A percentile compares a stretch with the other conserved stretches of the same genome.
phyloP scores from a whole-genome alignment of 2,329 filamentous ascomycete species.

The Ambrosiella xylebori region DNA sequence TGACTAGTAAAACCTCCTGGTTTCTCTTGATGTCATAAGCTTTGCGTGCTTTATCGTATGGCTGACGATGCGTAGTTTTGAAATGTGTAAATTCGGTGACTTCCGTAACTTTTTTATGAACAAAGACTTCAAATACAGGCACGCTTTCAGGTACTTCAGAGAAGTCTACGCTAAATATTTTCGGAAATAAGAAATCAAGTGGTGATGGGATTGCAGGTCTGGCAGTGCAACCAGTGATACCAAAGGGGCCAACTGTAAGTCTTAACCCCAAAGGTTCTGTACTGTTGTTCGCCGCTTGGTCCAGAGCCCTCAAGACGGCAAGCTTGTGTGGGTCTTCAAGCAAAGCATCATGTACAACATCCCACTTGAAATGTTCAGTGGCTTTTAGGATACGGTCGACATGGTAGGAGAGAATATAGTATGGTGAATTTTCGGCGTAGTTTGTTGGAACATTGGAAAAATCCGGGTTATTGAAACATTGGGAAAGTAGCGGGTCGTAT shows the following conservation, averaged over 20 bases:
- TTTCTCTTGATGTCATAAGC: slow-evolving; percentile 18
- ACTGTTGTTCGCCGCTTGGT: background rate
- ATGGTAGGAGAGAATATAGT: slow-evolving; percentile 69
- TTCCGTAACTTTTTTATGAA: slow-evolving; percentile 26
- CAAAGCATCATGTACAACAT: slow-evolving; percentile 24
- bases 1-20: slow-evolving; percentile 59
- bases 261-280: slow-evolving; percentile 15
- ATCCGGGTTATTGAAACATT: slow-evolving; percentile 23
- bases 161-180: background rate
- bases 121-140: slow-evolving; percentile 29
- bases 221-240: background rate
- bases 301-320: slow-evolving; percentile 16
- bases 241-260: slow-evolving; percentile 14
- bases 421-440: slow-evolving; percentile 34
- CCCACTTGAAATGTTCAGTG: slow-evolving; percentile 39
- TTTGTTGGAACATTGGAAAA: slow-evolving; percentile 34
- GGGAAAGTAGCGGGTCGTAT: slow-evolving; percentile 43
- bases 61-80: slow-evolving; percentile 62
- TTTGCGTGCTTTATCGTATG: slow-evolving; percentile 54
- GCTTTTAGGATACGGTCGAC: slow-evolving; percentile 58
- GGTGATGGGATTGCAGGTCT: slow-evolving; percentile 18
- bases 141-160: slow-evolving; percentile 29
- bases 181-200: slow-evolving; percentile 27
- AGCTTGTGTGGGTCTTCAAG: slow-evolving; percentile 21
- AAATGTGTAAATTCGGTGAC: slow-evolving; percentile 56